These are phyloP conservation scores for Debaryomyces coudertii DNA, from an alignment of 1,139 yeast genomes.

Conservation along the genomic window DNA sequence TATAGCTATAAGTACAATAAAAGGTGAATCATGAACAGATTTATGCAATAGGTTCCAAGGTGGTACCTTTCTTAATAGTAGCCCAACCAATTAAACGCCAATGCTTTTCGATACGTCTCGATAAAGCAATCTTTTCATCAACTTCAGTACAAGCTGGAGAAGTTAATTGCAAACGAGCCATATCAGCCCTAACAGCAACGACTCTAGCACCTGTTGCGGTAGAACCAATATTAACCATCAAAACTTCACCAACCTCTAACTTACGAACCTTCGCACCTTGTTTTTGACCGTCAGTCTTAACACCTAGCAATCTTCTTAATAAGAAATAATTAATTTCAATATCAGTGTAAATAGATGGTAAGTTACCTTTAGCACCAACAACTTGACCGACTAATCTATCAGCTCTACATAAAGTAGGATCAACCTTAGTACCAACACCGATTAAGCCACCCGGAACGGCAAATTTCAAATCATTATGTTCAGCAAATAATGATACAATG, in stretches of 20 bases:
- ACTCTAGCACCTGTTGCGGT: constrained; percentile 99
- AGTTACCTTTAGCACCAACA: constrained; percentile 93
- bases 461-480: constrained; percentile 94
- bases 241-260: constrained; percentile 90
- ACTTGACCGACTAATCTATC: constrained; percentile 99
- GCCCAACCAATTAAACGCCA: constrained; percentile 99
- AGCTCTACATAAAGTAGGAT: constrained; percentile 98
- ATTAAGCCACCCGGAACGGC: constrained; percentile 99
- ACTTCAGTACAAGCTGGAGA: constrained; percentile 99
- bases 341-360: constrained; percentile 95
- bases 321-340: constrained; percentile 96
- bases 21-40: constrained; percentile 12
- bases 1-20: constrained; percentile 24
- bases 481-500: constrained; percentile 93
- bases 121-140: constrained; percentile 96
- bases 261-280: constrained; percentile 94
- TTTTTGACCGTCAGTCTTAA: constrained; percentile 96
- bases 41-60: constrained; percentile 67
- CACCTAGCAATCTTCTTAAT: constrained; percentile 96
- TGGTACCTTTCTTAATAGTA: constrained; percentile 92
- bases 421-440: constrained; percentile 99
- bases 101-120: constrained; percentile 99
- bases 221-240: constrained; percentile 99
- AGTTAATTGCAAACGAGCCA: constrained; percentile 96
- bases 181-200: constrained; percentile 96